Conservation (phyloP, 2,329 filamentous ascomycete genomes). For the Conoideocrella luteorostrata region DNA sequence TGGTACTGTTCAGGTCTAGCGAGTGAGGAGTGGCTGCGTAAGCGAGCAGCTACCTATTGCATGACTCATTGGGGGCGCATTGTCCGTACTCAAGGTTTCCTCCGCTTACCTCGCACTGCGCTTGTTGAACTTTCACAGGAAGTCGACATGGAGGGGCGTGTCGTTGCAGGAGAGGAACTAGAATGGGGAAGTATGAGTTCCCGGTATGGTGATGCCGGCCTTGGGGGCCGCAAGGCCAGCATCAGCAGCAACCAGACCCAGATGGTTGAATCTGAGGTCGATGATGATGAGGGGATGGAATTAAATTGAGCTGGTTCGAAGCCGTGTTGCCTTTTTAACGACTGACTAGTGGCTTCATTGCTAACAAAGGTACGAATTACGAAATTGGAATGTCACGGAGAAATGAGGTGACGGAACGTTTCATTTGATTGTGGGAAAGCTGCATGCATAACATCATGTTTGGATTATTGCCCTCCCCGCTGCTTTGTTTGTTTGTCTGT, state of each 20-base stretch:
- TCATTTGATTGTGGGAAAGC: too few species aligned
- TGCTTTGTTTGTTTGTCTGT: too few species aligned
- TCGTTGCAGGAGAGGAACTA: conserved; percentile 82
- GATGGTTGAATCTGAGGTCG: conserved; percentile 49
- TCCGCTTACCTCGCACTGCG: conserved; percentile 68
- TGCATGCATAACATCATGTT: too few species aligned
- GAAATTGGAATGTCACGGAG: conserved; percentile 1
- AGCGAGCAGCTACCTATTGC: conserved; percentile 80
- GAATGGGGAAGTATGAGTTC: conserved; percentile 45
- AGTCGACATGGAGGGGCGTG: conserved; percentile 85
- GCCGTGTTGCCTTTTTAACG: not conserved
- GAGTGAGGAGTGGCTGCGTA: conserved; percentile 88
- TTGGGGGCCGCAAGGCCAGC: conserved; percentile 48
- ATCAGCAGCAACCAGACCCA: conserved; percentile 54
- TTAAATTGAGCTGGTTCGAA: conserved; percentile 32
- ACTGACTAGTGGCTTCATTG: too few species aligned
- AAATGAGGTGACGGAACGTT: too few species aligned
- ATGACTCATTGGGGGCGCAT: conserved; percentile 92
- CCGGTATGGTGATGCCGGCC: conserved; percentile 36
- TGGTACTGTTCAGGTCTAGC: conserved; percentile 92
- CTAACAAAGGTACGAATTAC: conserved; percentile 1
- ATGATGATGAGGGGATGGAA: conserved; percentile 59
- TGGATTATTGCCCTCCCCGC: too few species aligned
- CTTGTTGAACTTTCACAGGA: conserved; percentile 90
- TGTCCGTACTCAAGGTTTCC: conserved; percentile 82